These are phyloP conservation scores for Suhomyces kunorum DNA, from an alignment of 1,139 yeast genomes.

Conservation along the genomic window DNA sequence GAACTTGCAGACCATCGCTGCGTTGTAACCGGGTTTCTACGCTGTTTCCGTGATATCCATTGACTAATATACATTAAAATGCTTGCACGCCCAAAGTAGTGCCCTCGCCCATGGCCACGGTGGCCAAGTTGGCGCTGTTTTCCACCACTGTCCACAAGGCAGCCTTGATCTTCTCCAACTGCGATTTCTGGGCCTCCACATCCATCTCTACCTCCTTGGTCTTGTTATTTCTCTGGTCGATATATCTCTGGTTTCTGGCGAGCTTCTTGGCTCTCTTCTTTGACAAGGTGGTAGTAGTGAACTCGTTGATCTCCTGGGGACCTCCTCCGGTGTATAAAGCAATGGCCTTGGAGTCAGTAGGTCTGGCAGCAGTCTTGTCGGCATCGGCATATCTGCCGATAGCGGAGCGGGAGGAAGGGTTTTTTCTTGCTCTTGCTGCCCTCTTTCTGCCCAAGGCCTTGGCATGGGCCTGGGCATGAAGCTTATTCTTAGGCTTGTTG, in stretches of 20 bases:
- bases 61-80: conserved; percentile 28
- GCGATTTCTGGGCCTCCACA: conserved; percentile 41
- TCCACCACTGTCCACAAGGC: conserved; percentile 73
- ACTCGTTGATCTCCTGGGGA: conserved; percentile 35
- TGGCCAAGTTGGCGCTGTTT: conserved; percentile 46
- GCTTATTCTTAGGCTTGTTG: conserved; percentile 73
- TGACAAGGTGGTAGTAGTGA: conserved; percentile 65
- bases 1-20: conserved; percentile 5
- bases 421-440: conserved; percentile 51
- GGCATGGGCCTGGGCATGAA: conserved; percentile 56
- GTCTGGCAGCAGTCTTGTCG: conserved; percentile 37
- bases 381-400: conserved; percentile 39
- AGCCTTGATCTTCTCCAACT: conserved; percentile 55
- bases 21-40: background rate
- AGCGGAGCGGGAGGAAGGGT: conserved; percentile 46
- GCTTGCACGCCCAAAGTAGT: conserved; percentile 81
- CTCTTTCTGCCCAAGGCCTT: conserved; percentile 58
- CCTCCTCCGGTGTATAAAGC: conserved; percentile 58
- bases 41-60: conserved; percentile 3
- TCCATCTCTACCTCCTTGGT: conserved; percentile 51
- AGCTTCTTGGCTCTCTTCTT: conserved; percentile 82
- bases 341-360: conserved; percentile 59
- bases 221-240: conserved; percentile 53
- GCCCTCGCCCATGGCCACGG: conserved; percentile 61
- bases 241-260: conserved; percentile 75